These are phyloP conservation scores for Penicillium vulpinum DNA, from an alignment of 2,329 filamentous ascomycete species.

Conservation along the genomic window DNA sequence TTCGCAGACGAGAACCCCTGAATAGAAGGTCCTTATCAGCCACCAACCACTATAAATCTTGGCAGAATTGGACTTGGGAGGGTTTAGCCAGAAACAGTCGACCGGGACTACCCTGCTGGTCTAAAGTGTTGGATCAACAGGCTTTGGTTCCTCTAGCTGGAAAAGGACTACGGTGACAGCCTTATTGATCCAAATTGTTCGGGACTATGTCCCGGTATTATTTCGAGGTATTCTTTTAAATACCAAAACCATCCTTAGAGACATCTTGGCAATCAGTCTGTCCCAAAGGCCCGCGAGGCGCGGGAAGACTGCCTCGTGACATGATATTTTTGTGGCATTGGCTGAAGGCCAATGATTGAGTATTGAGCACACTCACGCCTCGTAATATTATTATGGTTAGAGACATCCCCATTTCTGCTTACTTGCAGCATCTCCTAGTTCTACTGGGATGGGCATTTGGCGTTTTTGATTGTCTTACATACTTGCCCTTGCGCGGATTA, in stretches of 20 bases:
- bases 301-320: neutral
- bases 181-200: conserved; percentile 9
- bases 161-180: conserved; percentile 4
- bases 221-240: neutral
- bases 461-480: neutral
- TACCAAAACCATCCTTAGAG: neutral
- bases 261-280: neutral
- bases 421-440: neutral
- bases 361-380: neutral
- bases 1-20: neutral
- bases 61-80: neutral
- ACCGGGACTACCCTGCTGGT: neutral
- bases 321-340: neutral
- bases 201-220: neutral
- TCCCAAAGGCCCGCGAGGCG: neutral
- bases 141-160: conserved; percentile 1
- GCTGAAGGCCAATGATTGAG: neutral
- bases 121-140: conserved; percentile 1
- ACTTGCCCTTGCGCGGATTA: neutral
- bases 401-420: neutral
- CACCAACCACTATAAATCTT: neutral
- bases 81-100: neutral
- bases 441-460: neutral
- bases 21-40: neutral
- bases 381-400: neutral